Evolutionary conservation across 2,329 filamentous ascomycete genomes (phyloP), one percentile per base, ranked within the genome.

Genomic region (Penicillium expansum): DNA sequence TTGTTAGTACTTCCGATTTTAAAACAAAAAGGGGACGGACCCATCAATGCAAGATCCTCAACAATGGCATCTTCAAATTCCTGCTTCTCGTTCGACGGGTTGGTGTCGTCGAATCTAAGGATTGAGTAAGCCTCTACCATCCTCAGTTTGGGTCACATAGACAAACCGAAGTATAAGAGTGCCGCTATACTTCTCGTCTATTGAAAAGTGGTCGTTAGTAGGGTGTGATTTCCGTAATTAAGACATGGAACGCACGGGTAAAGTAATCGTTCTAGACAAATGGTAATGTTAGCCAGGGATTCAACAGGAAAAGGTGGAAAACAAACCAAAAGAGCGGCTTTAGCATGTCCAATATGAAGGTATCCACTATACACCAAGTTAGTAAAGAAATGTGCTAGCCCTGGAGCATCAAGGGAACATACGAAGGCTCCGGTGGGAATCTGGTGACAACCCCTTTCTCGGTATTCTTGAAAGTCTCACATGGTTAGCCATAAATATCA

Each of bases 61-160:
- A 96, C 81, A 60, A 99, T 97, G 7, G 92, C 84, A 76, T 97
- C 92, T 73, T 97, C 88, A 74, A 88, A 99, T 78, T 97, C 94
- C 73, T 93, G 87, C 80, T 96, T 97, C 82, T 99, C 94, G 75
- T 97, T 97, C 59, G 89, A 87, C 7, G 94, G 94, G 77, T 99
- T 99, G 55, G 94, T 99, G 71, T 99, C 94, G 72, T 99, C 94
- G 70, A 99, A 94, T 58, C 58, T 60, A 49, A 97, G 22, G 1
- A 22, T 14, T 14, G 38, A 22, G 38, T 41, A 14, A 22, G 38
- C 11, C 10, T 22, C 18, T 22, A 4, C 5, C 11, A 1, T 39
- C 11, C 13, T 13, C 37, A 39, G 18, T 13, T 39, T 20, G 20
- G 20, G 18, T 11, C 37, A 20, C 8, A 38, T 20, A 41, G 11